These are phyloP conservation scores for Globisporangium polare DNA, from an alignment of 352 stramenopile species.

Conservation along the genomic window DNA sequence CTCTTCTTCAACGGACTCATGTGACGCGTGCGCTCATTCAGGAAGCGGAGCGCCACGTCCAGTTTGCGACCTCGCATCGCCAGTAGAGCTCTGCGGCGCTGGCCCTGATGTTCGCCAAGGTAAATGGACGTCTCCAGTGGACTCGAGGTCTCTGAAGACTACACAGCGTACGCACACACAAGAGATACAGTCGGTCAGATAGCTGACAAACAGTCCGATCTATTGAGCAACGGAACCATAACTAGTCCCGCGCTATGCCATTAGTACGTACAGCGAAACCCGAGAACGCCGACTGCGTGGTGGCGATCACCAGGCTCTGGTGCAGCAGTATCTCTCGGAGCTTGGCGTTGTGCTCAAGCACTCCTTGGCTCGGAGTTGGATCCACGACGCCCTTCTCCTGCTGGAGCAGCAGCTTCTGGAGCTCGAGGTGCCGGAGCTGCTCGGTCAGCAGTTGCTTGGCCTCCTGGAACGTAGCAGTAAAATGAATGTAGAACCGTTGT, in stretches of 20 bases:
- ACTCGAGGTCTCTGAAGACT: constrained; percentile 28
- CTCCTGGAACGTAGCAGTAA: not conserved
- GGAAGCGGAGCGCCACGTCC: constrained; percentile 18
- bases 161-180: constrained; percentile 1
- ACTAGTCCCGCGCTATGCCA: not conserved
- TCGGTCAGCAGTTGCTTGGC: not conserved
- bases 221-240: no score
- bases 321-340: not conserved
- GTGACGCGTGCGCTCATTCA: constrained; percentile 24
- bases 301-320: not conserved
- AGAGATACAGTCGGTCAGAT: no score
- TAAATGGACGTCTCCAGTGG: constrained; percentile 36
- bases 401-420: not conserved
- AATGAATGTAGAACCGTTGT: not conserved
- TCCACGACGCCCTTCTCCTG: not conserved
- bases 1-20: constrained; percentile 21
- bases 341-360: not conserved
- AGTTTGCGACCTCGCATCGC: constrained; percentile 23
- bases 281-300: not conserved
- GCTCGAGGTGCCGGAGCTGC: not conserved
- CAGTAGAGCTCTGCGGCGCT: constrained; percentile 23
- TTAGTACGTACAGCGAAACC: not conserved
- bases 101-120: constrained; percentile 15
- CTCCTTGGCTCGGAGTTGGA: not conserved
- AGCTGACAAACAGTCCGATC: no score